Conservation (phyloP, 257 asterid species). For the Ballota nigra region DNA sequence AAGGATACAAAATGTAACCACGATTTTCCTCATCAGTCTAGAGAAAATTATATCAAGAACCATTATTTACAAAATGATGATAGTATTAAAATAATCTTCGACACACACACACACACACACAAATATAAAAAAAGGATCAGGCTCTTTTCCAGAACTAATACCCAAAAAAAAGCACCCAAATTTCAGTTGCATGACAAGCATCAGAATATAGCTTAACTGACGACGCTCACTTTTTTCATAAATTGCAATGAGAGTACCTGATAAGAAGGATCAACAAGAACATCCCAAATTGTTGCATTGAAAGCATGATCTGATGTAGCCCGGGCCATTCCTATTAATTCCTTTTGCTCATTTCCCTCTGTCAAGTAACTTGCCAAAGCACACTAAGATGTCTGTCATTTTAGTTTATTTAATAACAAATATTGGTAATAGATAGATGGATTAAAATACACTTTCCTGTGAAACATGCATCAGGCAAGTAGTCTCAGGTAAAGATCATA, state of each 20-base stretch:
- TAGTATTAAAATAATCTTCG: neutral
- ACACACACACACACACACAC: too few relatives aligned
- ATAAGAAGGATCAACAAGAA: conserved; percentile 95
- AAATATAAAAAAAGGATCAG: too few relatives aligned
- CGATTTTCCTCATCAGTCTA: neutral
- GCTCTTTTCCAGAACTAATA: too few relatives aligned
- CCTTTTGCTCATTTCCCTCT: conserved; percentile 75
- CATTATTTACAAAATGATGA: neutral
- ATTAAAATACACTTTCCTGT: neutral
- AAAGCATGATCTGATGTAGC: conserved; percentile 99
- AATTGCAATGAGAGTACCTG: conserved; percentile 48
- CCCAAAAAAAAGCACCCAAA: neutral
- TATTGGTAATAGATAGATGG: conserved; percentile 15
- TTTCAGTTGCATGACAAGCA: conserved; percentile 13
- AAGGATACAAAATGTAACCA: neutral
- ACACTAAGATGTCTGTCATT: conserved; percentile 79
- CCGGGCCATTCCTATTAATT: conserved; percentile 96
- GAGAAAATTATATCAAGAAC: neutral
- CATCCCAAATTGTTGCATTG: conserved; percentile 99
- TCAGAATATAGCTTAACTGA: neutral
- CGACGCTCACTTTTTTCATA: neutral
- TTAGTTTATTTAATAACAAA: conserved; percentile 31
- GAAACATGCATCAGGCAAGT: neutral
- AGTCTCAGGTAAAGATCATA: neutral
- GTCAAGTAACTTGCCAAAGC: conserved; percentile 92